Conservation (phyloP, 768 basidiomycete genomes). For the Boletus sp. region DNA sequence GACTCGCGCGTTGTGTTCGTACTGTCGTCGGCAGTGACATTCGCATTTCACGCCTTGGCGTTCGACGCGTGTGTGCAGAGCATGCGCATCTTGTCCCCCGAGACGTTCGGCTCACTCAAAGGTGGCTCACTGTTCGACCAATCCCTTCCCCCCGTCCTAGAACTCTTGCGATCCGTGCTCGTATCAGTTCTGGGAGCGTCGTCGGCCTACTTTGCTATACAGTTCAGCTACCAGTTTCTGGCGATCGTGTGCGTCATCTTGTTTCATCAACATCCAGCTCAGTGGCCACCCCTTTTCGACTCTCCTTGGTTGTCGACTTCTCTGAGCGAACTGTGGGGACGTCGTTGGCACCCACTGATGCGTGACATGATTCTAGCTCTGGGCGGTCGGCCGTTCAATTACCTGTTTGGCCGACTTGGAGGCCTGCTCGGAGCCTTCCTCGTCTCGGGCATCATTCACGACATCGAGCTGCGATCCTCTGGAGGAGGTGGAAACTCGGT, state of each 20-base stretch:
- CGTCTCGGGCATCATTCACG: constrained; percentile 56
- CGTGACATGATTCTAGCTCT: constrained; percentile 51
- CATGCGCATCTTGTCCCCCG: constrained; percentile 34
- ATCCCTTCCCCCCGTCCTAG: constrained; percentile 29
- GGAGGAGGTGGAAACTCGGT: constrained; percentile 45
- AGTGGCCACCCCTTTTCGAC: constrained; percentile 64
- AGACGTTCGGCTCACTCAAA: constrained; percentile 33
- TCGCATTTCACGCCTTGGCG: constrained; percentile 9
- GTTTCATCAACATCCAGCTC: constrained; percentile 43
- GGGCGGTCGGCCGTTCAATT: constrained; percentile 43
- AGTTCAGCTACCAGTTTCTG: constrained; percentile 38
- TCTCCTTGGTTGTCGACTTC: constrained; percentile 56
- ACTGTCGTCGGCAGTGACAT: background rate
- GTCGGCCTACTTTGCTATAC: constrained; percentile 36
- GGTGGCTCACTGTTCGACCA: constrained; percentile 37
- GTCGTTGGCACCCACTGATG: constrained; percentile 66
- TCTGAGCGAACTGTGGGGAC: constrained; percentile 58
- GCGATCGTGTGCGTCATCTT: constrained; percentile 44
- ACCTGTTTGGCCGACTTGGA: constrained; percentile 47
- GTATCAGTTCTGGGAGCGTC: constrained; percentile 43
- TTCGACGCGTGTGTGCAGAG: constrained; percentile 15
- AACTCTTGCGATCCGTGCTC: constrained; percentile 38
- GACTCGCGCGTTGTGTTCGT: constrained; percentile 14
- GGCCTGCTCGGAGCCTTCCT: constrained; percentile 56
- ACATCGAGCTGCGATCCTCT: constrained; percentile 52